Evolutionary conservation across 495 filamentous ascomycete species (phyloP), one percentile per base, ranked within the genome.

Genomic region (Podospora pseudocomata): DNA sequence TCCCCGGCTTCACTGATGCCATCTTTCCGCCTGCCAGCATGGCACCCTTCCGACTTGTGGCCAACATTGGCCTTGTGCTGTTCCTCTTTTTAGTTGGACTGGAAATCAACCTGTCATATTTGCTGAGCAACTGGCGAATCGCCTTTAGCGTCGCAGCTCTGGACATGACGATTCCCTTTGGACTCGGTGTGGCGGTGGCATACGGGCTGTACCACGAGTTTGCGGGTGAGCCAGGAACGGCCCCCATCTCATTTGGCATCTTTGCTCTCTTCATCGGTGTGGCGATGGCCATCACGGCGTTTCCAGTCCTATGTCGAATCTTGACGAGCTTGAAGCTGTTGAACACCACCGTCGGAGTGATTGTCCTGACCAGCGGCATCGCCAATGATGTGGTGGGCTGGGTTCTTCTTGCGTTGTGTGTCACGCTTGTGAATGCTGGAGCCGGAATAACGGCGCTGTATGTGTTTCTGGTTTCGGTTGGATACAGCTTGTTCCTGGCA

Each of bases 241-340:
- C 86, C n/a, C 84, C 83, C 0, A 89, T 97, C 63, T 77, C 77
- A 28, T 96, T 97, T 75, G 90, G 89, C 9, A 86, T 91, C 26
- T 97, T 91, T 75, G 86, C 92, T 76, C 87, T 97, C 20, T 97
- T 97, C 75, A 90, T 97, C 70, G 94, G 92, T 75, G 90, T 95
- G 61, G 94, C 94, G 18, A 90, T 97, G 81, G 91, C 92, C 5
- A 97, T 97, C 75, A 97, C 94, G 5, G 94, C 94, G n/a, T 97
- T 97, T 73, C 94, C 94, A 0, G 94, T 97, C 0, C 85, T 97
- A 20, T 96, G 93, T 73, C 90, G 94, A 68, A 97, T 97, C 68
- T 80, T 97, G 70, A 93, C 92, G 3, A 93, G 96, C 77, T 82
- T 97, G 70, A 95, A 97, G 70, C 83, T 97, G 57, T 87, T 97